Conservation (phyloP, 2,329 filamentous ascomycete species). For the Arthrobotrys iridis region DNA sequence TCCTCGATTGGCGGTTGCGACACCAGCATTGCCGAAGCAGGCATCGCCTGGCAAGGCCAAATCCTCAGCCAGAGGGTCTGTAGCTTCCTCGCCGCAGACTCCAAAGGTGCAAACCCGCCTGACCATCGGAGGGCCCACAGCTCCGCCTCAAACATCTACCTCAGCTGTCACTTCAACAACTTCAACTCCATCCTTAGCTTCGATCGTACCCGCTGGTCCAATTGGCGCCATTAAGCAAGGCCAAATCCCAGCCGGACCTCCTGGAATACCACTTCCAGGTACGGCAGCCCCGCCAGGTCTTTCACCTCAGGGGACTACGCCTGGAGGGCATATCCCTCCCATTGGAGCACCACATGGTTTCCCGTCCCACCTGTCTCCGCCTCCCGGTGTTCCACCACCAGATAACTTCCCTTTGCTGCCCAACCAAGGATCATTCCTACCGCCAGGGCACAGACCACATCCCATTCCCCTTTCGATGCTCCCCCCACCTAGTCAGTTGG, state of each 20-base stretch:
- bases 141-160: background rate
- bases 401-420: constrained; percentile 56
- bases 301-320: constrained; percentile 68
- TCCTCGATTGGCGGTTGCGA: constrained; percentile 80
- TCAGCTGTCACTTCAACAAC: background rate
- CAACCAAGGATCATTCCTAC: constrained; percentile 62
- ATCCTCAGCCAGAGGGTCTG: constrained; percentile 66
- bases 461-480: constrained; percentile 65
- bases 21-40: constrained; percentile 82
- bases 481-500: constrained; percentile 66
- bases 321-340: constrained; percentile 63
- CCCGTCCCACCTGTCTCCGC: constrained; percentile 72
- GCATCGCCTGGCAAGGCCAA: constrained; percentile 81
- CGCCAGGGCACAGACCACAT: constrained; percentile 68
- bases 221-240: constrained; percentile 27
- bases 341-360: constrained; percentile 70
- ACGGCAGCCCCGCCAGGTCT: constrained; percentile 70
- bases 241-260: constrained; percentile 62
- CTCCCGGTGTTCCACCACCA: constrained; percentile 69
- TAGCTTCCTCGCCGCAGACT: constrained; percentile 61
- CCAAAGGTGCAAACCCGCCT: constrained; percentile 76
- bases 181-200: constrained; percentile 52
- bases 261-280: constrained; percentile 62
- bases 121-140: constrained; percentile 52
- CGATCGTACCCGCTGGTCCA: constrained; percentile 67